Evolutionary conservation across 495 filamentous ascomycete species (phyloP), one percentile per base, ranked within the genome.

Genomic region (Xylaria sp.): DNA sequence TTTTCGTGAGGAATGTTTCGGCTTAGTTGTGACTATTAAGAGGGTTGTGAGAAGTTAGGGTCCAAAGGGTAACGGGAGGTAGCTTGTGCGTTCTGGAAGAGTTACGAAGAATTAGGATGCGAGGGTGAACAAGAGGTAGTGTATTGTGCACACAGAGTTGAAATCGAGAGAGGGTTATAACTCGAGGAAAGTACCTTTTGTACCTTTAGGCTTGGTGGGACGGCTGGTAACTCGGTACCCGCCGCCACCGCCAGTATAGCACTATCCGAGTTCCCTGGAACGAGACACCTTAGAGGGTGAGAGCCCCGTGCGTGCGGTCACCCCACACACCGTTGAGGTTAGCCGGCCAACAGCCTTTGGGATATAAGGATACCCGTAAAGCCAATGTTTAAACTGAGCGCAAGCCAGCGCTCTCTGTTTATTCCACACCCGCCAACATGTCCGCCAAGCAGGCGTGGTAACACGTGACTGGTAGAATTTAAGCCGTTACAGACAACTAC

Each of bases 251-350:
- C 44, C 44, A 46, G 19, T 15, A 6, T 19, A 37, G 44, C 44
- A 26, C 48, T 26, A 52, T 52, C n/a, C 48, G 21, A 52, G 48
- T 52, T 52, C 48, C n/a, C 48, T 24, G n/a, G n/a, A 52, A 52
- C 44, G 44, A 19, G 44, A 14, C 19, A 15, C 12, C 44, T 46
- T 11, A 46, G 5, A 46, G 11, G 44, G 5, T n/a, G n/a, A n/a
- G n/a, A n/a, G n/a, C n/a, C n/a, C n/a, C n/a, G n/a, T n/a, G n/a
- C n/a, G n/a, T n/a, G n/a, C n/a, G n/a, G n/a, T n/a, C n/a, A n/a
- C n/a, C n/a, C n/a, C n/a, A n/a, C n/a, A n/a, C n/a, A n/a, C n/a
- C n/a, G n/a, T n/a, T n/a, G n/a, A n/a, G n/a, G n/a, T n/a, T n/a
- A 44, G 43, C 43, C 19, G 43, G 12, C 0, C 12, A 44, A 44